phyloP scores from a whole-genome alignment of 1,284 basidiomycete genomes.

The Agroathelia rolfsii region DNA sequence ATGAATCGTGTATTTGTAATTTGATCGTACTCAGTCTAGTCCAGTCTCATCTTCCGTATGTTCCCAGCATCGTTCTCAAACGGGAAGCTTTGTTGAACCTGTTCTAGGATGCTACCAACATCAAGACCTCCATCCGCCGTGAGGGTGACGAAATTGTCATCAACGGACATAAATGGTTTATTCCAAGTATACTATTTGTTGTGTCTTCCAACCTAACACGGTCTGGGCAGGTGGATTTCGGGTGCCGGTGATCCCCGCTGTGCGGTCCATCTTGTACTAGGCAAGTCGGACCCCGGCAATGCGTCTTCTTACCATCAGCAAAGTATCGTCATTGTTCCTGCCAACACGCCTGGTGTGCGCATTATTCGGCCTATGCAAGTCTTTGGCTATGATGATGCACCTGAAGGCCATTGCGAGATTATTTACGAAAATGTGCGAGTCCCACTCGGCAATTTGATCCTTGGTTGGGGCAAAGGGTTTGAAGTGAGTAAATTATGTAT shows the following conservation, averaged over 20 bases:
- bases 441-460: conserved; percentile 73
- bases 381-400: conserved; percentile 90
- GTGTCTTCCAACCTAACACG: conserved; percentile 2
- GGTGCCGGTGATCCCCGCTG: conserved; percentile 93
- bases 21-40: conserved; percentile 1
- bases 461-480: conserved; percentile 91
- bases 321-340: conserved; percentile 88
- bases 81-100: no score
- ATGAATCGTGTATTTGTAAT: conserved; percentile 1
- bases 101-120: conserved; percentile 97
- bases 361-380: conserved; percentile 88
- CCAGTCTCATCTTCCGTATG: conserved; percentile 9
- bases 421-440: conserved; percentile 92
- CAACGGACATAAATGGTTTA: conserved; percentile 92
- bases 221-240: conserved; percentile 76
- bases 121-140: conserved; percentile 78
- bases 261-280: conserved; percentile 87
- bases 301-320: conserved; percentile 74
- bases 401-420: conserved; percentile 93
- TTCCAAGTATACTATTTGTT: conserved; percentile 7
- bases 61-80: conserved; percentile 77
- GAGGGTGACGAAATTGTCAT: conserved; percentile 89
- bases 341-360: conserved; percentile 80
- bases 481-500: conserved; percentile 38
- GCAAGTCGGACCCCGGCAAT: conserved; percentile 78